Percentiles rank a stretch among this genome's conserved stretches.
phyloP scores from a whole-genome alignment of 202 grass and related monocot species.

The Cymbopogon flexuosus region DNA sequence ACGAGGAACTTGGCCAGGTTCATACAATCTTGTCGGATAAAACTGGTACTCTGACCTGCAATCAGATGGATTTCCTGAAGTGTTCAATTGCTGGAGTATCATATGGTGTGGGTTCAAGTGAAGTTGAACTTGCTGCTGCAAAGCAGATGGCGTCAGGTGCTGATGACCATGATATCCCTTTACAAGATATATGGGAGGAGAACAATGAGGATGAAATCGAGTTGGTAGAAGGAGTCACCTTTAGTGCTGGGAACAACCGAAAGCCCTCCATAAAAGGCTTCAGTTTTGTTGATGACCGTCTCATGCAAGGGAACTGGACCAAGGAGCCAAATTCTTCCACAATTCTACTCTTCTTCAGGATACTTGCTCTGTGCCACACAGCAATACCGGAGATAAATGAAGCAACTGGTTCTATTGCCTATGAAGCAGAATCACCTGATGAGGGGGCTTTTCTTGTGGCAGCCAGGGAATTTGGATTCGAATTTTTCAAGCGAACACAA shows the following conservation, averaged over 20 bases:
- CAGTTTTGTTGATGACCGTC: conserved; percentile 76
- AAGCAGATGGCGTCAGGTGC: conserved; percentile 69
- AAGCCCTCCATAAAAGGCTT: conserved; percentile 80
- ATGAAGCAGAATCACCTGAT: conserved; percentile 97
- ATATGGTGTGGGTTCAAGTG: conserved; percentile 77
- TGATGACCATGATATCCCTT: conserved; percentile 38
- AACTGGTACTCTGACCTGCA: conserved; percentile 97
- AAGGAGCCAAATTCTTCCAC: conserved; percentile 59
- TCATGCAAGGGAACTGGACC: conserved; percentile 87
- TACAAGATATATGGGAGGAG: conserved; percentile 58
- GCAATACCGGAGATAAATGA: conserved; percentile 83
- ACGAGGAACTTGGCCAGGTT: conserved; percentile 98
- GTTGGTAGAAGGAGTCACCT: conserved; percentile 41
- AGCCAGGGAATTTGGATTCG: conserved; percentile 94
- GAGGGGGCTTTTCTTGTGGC: conserved; percentile 93
- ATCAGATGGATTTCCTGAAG: conserved; percentile 99
- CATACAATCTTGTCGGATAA: conserved; percentile 90
- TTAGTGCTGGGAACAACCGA: conserved; percentile 41
- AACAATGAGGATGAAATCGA: conserved; percentile 52
- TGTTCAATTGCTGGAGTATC: conserved; percentile 87
- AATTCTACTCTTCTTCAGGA: conserved; percentile 84
- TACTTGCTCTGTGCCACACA: conserved; percentile 82
- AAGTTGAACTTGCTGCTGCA: conserved; percentile 85
- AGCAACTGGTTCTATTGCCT: conserved; percentile 61
- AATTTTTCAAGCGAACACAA: conserved; percentile 91